Percentiles rank a stretch among this genome's conserved stretches.
Conservation (phyloP, 2,329 filamentous ascomycete species). For the Aspergillus viridinutans region DNA sequence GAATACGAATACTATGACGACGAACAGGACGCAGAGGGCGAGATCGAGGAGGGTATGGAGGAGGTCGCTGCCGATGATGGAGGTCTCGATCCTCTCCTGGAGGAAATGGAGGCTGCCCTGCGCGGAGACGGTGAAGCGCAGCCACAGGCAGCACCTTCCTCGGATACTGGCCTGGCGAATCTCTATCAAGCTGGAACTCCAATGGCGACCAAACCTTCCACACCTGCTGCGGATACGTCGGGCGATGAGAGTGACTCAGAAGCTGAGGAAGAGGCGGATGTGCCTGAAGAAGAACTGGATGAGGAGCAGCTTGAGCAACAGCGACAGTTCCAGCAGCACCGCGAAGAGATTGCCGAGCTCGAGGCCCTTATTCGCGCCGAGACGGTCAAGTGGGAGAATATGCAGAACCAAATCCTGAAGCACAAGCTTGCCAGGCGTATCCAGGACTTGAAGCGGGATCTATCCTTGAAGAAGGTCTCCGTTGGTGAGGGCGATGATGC, state of each 20-base stretch:
- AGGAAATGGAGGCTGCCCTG: slow-evolving; percentile 42
- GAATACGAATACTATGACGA: slow-evolving; percentile 38
- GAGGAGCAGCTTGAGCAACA: slow-evolving; percentile 42
- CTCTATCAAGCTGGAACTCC: slow-evolving; percentile 31
- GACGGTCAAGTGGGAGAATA: slow-evolving; percentile 37
- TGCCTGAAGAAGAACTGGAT: slow-evolving; percentile 35
- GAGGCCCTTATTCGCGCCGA: slow-evolving; percentile 38
- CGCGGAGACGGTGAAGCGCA: slow-evolving; percentile 29
- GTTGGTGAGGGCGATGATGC: slow-evolving; percentile 35
- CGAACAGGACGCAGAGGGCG: slow-evolving; percentile 48
- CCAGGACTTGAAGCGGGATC: slow-evolving; percentile 41
- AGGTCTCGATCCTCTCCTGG: slow-evolving; percentile 39
- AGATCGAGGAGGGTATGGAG: slow-evolving; percentile 43
- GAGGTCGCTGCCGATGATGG: slow-evolving; percentile 29
- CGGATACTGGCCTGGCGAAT: slow-evolving; percentile 11
- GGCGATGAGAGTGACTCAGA: slow-evolving; percentile 41
- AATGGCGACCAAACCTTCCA: slow-evolving; percentile 28
- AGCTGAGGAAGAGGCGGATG: slow-evolving; percentile 34
- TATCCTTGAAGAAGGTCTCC: slow-evolving; percentile 42
- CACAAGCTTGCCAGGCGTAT: slow-evolving; percentile 43
- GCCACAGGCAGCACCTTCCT: slow-evolving; percentile 14
- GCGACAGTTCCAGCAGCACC: slow-evolving; percentile 40
- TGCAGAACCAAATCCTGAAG: slow-evolving; percentile 39
- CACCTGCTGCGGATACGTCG: slow-evolving; percentile 36
- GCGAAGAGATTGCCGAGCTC: slow-evolving; percentile 43